Percentiles rank a stretch among this genome's conserved stretches.
Conservation (phyloP, 1,284 basidiomycete genomes). For the Apiotrichum gamsii region DNA sequence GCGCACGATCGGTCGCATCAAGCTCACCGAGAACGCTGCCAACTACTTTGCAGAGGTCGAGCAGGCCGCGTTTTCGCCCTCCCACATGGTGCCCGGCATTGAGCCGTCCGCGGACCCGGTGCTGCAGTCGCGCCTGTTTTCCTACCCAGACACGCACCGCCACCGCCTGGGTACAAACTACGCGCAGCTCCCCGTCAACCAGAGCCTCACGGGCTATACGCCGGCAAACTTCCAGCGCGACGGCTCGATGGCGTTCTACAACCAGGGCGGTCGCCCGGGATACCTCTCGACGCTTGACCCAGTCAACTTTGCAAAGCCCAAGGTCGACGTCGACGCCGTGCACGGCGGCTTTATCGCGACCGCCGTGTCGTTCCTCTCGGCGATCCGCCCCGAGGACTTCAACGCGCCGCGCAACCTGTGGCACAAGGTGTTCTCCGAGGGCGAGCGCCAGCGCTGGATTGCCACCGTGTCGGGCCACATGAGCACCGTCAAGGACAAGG, state of each 20-base stretch:
- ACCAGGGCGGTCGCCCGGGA: conserved; percentile 76
- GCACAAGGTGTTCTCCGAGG: conserved; percentile 67
- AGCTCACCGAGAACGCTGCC: conserved; percentile 72
- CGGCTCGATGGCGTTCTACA: conserved; percentile 57
- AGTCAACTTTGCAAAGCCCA: conserved; percentile 29
- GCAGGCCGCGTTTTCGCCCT: conserved; percentile 60
- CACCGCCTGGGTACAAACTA: conserved; percentile 68
- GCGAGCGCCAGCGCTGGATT: conserved; percentile 62
- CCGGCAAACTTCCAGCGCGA: conserved; percentile 73
- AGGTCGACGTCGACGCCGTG: conserved; percentile 37
- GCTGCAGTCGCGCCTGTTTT: conserved; percentile 86
- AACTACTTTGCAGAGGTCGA: conserved; percentile 63
- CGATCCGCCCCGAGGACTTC: conserved; percentile 78
- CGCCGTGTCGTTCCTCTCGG: conserved; percentile 66
- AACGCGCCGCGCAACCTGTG: conserved; percentile 80
- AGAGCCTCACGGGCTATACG: conserved; percentile 56
- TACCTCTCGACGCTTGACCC: conserved; percentile 67
- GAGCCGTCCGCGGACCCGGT: conserved; percentile 86
- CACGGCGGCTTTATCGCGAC: conserved; percentile 73
- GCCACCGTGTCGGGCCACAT: conserved; percentile 72
- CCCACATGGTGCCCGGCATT: conserved; percentile 76
- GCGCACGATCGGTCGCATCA: conserved; percentile 74
- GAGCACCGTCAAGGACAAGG: conserved; percentile 57
- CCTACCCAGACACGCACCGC: conserved; percentile 90
- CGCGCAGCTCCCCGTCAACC: conserved; percentile 81